A percentile compares a stretch with the other conserved stretches of the same genome.
Evolutionary conservation across 306 rosid species (phyloP).

Genomic region (Castanopsis chinensis): DNA sequence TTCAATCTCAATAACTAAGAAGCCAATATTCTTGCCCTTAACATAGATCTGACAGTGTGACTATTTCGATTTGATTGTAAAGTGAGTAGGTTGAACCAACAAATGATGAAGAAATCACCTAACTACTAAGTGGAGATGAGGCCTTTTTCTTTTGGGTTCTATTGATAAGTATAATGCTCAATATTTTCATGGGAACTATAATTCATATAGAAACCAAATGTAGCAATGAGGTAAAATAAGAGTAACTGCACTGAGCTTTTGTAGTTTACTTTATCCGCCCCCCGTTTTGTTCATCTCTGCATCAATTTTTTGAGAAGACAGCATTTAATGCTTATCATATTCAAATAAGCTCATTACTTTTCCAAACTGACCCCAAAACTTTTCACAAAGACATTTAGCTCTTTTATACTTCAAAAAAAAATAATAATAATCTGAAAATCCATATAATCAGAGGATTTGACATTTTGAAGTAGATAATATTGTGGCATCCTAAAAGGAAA

Average conservation of each 20-base stretch:
- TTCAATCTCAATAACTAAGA: background rate
- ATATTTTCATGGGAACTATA: background rate
- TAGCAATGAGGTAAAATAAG: background rate
- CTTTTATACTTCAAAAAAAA: background rate
- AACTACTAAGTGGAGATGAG: background rate
- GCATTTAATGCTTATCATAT: background rate
- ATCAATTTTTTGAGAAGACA: background rate
- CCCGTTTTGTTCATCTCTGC: background rate
- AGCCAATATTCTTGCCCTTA: background rate
- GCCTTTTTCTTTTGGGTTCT: background rate
- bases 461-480: background rate
- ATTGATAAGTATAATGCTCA: background rate
- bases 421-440: background rate
- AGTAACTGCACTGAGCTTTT: background rate
- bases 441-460: background rate
- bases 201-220: background rate
- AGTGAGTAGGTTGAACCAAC: background rate
- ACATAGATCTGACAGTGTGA: background rate
- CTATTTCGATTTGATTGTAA: background rate
- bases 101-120: background rate
- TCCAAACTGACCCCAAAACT: background rate
- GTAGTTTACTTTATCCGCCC: background rate
- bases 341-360: background rate
- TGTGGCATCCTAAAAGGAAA: background rate
- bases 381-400: background rate